Conservation (phyloP, 2,329 filamentous ascomycete species). For the Fusarium sp. region DNA sequence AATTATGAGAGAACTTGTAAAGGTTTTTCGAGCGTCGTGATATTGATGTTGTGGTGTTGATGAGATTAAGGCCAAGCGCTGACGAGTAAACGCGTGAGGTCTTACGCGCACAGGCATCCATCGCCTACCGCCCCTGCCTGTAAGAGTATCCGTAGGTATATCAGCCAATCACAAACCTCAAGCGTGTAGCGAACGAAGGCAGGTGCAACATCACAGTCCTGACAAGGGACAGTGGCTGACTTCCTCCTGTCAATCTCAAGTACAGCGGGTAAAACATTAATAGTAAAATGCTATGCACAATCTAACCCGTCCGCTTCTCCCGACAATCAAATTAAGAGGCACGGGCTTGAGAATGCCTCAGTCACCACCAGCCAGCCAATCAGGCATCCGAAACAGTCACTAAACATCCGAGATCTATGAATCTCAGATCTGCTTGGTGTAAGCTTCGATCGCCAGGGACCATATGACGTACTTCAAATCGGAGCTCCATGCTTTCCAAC, state of each 20-base stretch:
- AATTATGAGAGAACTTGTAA: not conserved
- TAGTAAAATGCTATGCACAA: not conserved
- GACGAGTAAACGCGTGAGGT: slow-evolving; percentile 31
- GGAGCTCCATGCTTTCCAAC: slow-evolving; percentile 25
- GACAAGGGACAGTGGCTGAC: not conserved
- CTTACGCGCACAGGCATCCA: slow-evolving; percentile 18
- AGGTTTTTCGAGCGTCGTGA: not conserved
- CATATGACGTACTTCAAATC: slow-evolving; percentile 47
- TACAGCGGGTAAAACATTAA: not conserved
- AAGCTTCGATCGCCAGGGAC: slow-evolving; percentile 44
- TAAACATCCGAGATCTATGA: not conserved
- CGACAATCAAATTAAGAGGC: not conserved
- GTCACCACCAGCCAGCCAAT: slow-evolving; percentile 5
- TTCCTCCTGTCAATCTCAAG: not conserved
- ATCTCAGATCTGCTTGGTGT: slow-evolving; percentile 36
- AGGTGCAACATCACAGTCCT: not conserved
- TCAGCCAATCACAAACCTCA: slow-evolving; percentile 23
- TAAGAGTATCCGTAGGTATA: not conserved
- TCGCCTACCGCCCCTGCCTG: slow-evolving; percentile 16
- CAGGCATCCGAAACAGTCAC: not conserved
- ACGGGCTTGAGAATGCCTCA: not conserved
- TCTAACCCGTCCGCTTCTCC: not conserved
- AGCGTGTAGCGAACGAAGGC: not conserved
- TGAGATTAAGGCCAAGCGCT: not conserved
- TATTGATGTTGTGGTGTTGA: not conserved